Evolutionary conservation across 257 asterid species (phyloP).

Genomic region (Sherardia arvensis): DNA sequence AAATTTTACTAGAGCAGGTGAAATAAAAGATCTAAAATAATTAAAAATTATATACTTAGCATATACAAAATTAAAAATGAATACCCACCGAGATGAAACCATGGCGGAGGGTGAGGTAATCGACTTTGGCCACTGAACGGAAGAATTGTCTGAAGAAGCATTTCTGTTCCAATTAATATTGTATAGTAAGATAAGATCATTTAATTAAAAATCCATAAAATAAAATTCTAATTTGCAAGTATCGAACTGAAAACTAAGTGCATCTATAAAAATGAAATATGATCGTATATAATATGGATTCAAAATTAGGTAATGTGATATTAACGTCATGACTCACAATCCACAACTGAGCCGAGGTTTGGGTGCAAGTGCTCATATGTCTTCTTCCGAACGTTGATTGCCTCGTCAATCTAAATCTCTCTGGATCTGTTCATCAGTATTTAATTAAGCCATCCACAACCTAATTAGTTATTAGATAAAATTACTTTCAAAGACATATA

Average conservation of each 20-base stretch:
- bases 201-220: too few species aligned
- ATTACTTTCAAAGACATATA: too few species aligned
- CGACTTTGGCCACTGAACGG: constrained; percentile 57
- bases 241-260: too few species aligned
- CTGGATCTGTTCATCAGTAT: constrained; percentile 35
- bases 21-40: too few species aligned
- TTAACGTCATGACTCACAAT: constrained; percentile 30
- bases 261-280: too few species aligned
- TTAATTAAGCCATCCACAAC: neutral
- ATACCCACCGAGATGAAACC: constrained; percentile 62
- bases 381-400: constrained; percentile 66
- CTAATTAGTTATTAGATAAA: neutral
- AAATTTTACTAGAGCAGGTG: too few species aligned
- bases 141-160: constrained; percentile 74
- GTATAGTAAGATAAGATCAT: too few species aligned
- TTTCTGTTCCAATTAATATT: constrained; percentile 45
- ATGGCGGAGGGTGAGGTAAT: constrained; percentile 74
- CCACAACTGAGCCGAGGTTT: constrained; percentile 32
- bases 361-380: constrained; percentile 32
- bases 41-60: too few species aligned
- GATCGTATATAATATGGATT: too few species aligned
- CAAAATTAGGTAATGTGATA: too few species aligned
- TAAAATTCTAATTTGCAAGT: too few species aligned
- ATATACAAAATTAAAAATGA: too few species aligned
- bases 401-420: constrained; percentile 57